Evolutionary conservation across 108 stramenopile species (phyloP).

Genomic region (Pinguiococcus pyrenoidosus): DNA sequence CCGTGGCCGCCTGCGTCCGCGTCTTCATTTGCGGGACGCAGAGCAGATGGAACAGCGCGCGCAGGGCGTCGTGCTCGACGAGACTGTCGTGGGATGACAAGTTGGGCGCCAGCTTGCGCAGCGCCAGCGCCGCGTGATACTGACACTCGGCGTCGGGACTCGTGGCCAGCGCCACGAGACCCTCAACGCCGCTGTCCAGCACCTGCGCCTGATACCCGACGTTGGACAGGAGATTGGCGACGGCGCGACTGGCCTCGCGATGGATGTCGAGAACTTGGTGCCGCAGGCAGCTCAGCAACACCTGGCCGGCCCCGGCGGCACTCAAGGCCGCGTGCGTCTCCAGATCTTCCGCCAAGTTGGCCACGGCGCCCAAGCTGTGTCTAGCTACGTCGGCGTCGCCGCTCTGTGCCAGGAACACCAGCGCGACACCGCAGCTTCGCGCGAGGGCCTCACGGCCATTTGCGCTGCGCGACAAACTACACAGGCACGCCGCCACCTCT

Average conservation of each 20-base stretch:
- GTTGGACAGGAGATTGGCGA: conserved; percentile 53
- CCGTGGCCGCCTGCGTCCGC: conserved; percentile 50
- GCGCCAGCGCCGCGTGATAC: conserved; percentile 51
- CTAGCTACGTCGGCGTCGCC: conserved; percentile 49
- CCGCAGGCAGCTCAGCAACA: conserved; percentile 36
- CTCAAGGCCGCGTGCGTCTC: conserved; percentile 47
- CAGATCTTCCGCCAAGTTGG: conserved; percentile 59
- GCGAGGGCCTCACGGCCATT: conserved; percentile 46
- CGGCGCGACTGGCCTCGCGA: conserved; percentile 56
- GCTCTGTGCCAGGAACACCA: conserved; percentile 39
- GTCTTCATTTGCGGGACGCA: conserved; percentile 42
- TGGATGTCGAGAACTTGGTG: conserved; percentile 48
- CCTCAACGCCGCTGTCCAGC: conserved; percentile 44
- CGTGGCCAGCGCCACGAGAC: conserved; percentile 41
- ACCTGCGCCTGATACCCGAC: conserved; percentile 43
- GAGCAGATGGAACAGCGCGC: conserved; percentile 44
- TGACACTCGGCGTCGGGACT: conserved; percentile 49
- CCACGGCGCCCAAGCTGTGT: conserved; percentile 51
- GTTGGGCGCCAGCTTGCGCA: conserved; percentile 57
- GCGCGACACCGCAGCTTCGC: conserved; percentile 26
- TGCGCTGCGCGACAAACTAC: conserved; percentile 44
- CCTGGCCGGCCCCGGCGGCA: conserved; percentile 25
- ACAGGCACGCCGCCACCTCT: conserved; percentile 59
- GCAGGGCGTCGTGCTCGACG: conserved; percentile 35
- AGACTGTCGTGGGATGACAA: conserved; percentile 33